A percentile compares a stretch with the other conserved stretches of the same genome.
These are phyloP conservation scores for Zanthoxylum bungeanum DNA, from an alignment of 345 rosid genomes.

Conservation along the genomic window DNA sequence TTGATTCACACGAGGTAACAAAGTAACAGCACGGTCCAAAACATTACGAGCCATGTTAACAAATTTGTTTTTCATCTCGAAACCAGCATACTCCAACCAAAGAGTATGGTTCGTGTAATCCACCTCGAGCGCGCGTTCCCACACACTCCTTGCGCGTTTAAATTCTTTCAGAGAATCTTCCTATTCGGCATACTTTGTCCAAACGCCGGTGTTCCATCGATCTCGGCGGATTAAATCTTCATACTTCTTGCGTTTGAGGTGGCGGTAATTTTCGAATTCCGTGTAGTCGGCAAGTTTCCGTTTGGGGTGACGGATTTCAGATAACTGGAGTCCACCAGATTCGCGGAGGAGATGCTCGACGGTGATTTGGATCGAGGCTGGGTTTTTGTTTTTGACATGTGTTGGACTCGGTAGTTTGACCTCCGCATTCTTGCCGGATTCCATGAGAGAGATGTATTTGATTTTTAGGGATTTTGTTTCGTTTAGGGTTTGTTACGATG, in stretches of 20 bases:
- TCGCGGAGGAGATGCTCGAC: conserved; percentile 85
- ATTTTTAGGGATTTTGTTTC: too few species aligned
- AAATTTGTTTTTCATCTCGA: conserved; percentile 86
- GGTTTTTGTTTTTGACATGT: conserved; percentile 83
- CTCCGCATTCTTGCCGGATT: conserved; percentile 71
- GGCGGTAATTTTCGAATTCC: conserved; percentile 70
- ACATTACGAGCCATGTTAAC: conserved; percentile 72
- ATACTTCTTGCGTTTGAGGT: conserved; percentile 66
- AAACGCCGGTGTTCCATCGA: conserved; percentile 59
- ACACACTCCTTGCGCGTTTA: conserved; percentile 71
- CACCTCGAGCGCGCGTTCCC: conserved; percentile 83
- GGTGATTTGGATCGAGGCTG: conserved; percentile 78
- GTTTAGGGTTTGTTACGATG: too few species aligned
- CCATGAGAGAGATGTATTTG: too few species aligned
- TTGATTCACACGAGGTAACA: conserved; percentile 79
- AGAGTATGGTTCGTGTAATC: conserved; percentile 73
- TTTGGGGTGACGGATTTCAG: conserved; percentile 80
- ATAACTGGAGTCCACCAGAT: conserved; percentile 76
- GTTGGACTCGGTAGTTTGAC: conserved; percentile 85
- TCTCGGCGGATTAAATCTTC: conserved; percentile 76
- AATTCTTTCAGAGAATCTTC: conserved; percentile 91
- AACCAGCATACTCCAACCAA: conserved; percentile 85
- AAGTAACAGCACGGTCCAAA: conserved; percentile 77
- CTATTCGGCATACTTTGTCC: conserved; percentile 88
- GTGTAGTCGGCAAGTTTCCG: conserved; percentile 68